A percentile compares a stretch with the other conserved stretches of the same genome.
These are phyloP conservation scores for Gonium pectorale DNA, from an alignment of 139 green algal genomes.

Conservation along the genomic window DNA sequence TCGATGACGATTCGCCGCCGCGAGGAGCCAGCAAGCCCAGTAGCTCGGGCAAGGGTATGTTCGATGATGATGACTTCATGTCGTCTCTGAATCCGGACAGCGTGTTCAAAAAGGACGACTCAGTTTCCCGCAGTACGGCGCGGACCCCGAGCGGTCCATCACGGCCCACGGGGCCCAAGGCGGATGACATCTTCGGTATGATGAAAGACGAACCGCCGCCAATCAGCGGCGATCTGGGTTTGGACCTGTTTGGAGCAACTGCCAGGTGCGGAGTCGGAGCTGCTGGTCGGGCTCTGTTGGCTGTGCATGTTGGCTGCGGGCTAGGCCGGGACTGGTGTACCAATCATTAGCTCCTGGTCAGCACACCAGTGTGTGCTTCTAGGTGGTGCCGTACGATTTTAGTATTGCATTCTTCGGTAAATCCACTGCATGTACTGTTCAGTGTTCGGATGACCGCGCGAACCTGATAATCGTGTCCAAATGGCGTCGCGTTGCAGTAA, in stretches of 20 bases:
- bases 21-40: neutral
- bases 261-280: slow-evolving; percentile 9
- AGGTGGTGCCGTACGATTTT: no score
- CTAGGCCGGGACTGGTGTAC: no score
- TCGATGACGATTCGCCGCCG: slow-evolving; percentile 31
- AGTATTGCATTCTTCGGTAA: no score
- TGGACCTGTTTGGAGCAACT: slow-evolving; percentile 29
- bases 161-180: neutral
- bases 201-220: slow-evolving; percentile 39
- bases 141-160: neutral
- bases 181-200: slow-evolving; percentile 45
- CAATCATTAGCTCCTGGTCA: no score
- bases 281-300: no score
- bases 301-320: no score
- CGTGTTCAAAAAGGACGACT: neutral
- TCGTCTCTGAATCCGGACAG: neutral
- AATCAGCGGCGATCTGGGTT: neutral
- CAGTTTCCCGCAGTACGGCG: no score
- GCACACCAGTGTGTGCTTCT: no score
- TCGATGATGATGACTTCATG: slow-evolving; percentile 30
- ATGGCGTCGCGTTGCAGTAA: no score
- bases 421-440: no score
- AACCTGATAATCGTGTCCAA: no score
- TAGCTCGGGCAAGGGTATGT: neutral
- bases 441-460: no score